Conservation (phyloP, 2,329 filamentous ascomycete genomes). For the Ceratocystiopsis brevicomis region DNA sequence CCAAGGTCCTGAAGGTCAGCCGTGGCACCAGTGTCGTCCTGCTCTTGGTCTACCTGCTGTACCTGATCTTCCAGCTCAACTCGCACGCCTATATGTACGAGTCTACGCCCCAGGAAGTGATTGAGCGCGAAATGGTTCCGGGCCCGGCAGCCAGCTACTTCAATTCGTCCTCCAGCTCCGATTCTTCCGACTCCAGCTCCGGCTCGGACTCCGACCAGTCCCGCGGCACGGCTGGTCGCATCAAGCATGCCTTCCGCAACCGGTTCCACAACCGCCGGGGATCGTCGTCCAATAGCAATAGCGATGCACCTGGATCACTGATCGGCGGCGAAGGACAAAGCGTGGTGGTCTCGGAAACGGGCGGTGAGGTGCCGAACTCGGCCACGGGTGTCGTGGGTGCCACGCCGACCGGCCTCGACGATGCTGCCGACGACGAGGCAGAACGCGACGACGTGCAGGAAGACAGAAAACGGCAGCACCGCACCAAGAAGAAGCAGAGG, state of each 20-base stretch:
- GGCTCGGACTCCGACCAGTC: constrained; percentile 22
- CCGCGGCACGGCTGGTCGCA: constrained; percentile 34
- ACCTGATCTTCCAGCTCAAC: constrained; percentile 59
- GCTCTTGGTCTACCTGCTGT: constrained; percentile 51
- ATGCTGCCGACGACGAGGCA: neutral
- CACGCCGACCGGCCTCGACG: neutral
- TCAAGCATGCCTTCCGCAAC: constrained; percentile 38
- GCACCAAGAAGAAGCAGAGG: constrained; percentile 14
- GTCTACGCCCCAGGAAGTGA: constrained; percentile 49
- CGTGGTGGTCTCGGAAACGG: no score
- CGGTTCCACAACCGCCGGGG: constrained; percentile 34
- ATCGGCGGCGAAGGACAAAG: no score
- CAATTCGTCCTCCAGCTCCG: constrained; percentile 29
- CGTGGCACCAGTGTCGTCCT: constrained; percentile 61
- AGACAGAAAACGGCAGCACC: constrained; percentile 4
- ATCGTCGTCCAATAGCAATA: constrained; percentile 22
- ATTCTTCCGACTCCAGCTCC: constrained; percentile 18
- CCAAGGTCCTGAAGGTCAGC: constrained; percentile 50
- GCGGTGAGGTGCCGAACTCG: neutral
- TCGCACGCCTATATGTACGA: constrained; percentile 50
- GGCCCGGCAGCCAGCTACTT: constrained; percentile 49
- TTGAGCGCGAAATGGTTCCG: constrained; percentile 42
- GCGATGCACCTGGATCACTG: neutral
- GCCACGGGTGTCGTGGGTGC: neutral
- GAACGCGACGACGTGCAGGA: constrained; percentile 12